Conservation (phyloP, 352 stramenopile species). For the Aphanomyces euteiches region DNA sequence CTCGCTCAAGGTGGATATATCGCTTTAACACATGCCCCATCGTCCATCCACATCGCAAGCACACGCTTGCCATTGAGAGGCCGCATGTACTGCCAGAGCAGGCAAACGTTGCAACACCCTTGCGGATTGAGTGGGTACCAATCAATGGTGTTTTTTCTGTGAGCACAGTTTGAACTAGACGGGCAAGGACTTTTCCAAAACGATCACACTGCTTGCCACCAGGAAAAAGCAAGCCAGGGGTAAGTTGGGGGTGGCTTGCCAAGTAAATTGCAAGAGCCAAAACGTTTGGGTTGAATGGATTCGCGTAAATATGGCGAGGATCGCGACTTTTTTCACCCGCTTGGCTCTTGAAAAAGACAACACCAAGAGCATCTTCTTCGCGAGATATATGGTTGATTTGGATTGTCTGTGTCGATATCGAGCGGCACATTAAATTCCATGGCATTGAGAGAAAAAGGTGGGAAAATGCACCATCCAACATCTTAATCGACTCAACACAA, state of each 20-base stretch:
- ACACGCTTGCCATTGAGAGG: constrained; percentile 22
- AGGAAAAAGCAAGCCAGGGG: not conserved
- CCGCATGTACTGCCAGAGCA: constrained; percentile 25
- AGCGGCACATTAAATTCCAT: constrained; percentile 16
- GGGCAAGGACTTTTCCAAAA: constrained; percentile 19
- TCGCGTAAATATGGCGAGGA: not conserved
- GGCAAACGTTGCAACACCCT: constrained; percentile 29
- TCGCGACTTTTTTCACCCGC: constrained; percentile 18
- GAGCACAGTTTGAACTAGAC: not conserved
- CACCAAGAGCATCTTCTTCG: constrained; percentile 14
- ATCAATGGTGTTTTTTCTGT: not conserved
- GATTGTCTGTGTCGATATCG: constrained; percentile 10
- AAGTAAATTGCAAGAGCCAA: constrained; percentile 6
- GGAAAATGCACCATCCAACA: constrained; percentile 9
- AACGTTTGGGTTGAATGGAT: constrained; percentile 1
- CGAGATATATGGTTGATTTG: not conserved
- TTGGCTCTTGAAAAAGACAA: constrained; percentile 16
- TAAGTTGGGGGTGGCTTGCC: constrained; percentile 27
- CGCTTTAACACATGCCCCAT: constrained; percentile 23
- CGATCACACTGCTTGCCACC: constrained; percentile 10
- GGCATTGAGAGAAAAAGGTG: constrained; percentile 10
- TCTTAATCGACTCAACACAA: not conserved
- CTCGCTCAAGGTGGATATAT: constrained; percentile 22
- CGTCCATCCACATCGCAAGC: constrained; percentile 25
- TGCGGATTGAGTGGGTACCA: constrained; percentile 29